Evolutionary conservation across 306 rosid species (phyloP).

Genomic region (Dalbergia cultrata): DNA sequence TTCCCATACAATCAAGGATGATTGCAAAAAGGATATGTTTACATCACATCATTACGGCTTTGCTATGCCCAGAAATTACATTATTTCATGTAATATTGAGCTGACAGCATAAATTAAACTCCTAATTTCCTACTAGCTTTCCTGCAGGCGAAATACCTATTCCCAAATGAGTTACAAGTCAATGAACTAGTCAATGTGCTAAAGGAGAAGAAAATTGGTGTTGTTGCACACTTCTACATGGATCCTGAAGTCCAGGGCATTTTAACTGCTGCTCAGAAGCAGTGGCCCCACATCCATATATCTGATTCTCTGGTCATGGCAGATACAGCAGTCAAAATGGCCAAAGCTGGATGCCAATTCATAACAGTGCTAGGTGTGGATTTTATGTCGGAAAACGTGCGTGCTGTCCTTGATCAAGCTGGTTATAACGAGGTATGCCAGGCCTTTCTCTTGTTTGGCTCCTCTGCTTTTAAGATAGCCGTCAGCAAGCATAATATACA

Average conservation of each 20-base stretch:
- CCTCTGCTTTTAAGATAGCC: slow-evolving; percentile 13
- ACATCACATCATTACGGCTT: slow-evolving; percentile 4
- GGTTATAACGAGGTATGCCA: slow-evolving; percentile 78
- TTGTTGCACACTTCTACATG: slow-evolving; percentile 99
- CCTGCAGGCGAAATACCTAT: slow-evolving; percentile 86
- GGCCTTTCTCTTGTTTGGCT: slow-evolving; percentile 20
- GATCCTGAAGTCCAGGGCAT: slow-evolving; percentile 98
- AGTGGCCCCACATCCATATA: slow-evolving; percentile 95
- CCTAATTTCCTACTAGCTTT: slow-evolving; percentile 54
- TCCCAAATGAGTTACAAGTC: slow-evolving; percentile 70
- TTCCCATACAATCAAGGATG: slow-evolving; percentile 30
- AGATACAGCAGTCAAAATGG: slow-evolving; percentile 90
- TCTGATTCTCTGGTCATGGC: slow-evolving; percentile 99
- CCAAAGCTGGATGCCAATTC: slow-evolving; percentile 85
- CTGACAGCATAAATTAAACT: slow-evolving; percentile 23
- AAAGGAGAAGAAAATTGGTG: slow-evolving; percentile 88
- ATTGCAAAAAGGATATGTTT: not conserved
- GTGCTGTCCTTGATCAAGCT: slow-evolving; percentile 99
- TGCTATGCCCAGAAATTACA: slow-evolving; percentile 33
- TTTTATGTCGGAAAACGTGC: slow-evolving; percentile 97
- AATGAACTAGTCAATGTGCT: slow-evolving; percentile 72
- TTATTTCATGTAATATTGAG: slow-evolving; percentile 31
- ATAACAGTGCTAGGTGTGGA: slow-evolving; percentile 93
- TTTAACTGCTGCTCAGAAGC: slow-evolving; percentile 92
- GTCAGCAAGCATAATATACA: not conserved